Base-by-base conservation (phyloP, 805 yeast species). In the Priceomyces fermenticarens region DNA sequence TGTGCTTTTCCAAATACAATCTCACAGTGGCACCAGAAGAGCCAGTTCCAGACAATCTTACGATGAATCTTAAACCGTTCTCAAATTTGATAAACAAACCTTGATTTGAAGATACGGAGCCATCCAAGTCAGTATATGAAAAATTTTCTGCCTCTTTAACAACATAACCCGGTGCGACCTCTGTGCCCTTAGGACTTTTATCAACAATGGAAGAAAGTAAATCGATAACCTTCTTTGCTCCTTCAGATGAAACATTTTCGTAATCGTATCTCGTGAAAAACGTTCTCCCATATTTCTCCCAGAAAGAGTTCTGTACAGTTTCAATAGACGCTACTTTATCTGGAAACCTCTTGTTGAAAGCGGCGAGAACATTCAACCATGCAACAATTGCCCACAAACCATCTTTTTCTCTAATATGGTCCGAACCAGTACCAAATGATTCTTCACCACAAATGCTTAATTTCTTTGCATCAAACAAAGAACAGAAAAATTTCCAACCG, bases 401-500 rank as follows among this genome's bases (percentile, higher is more conserved):
- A 67, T 91, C 99, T 65, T 91, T 91, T 65, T 91, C 99, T 62
- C 99, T 85, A 50, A 93, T 85, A 60, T 91, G 99, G 69, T 91
- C 85, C 13, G 97, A 89, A 34, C 99, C 99, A 23, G 99, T 91
- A 57, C 99, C 99, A 56, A 91, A 91, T 25, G 95, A 85, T 70
- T 91, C 99, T 67, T 91, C 99, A 54, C 99, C 99, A 68, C 99
- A 91, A 58, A 91, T 91, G 44, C 96, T 86, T 54, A 91, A 77
- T 68, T 89, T 90, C 57, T 88, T 80, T 30, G 95, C 90, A 60
- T 91, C 99, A 56, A 91, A 91, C 50, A 91, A 70, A 3, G 96
- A 91, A 67, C 98, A 90, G 78, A 91, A 91, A 62, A 91, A 91
- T 67, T 91, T 91, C 99, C 99, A 91, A 28, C 98, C 99, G 13